A percentile compares a stretch with the other conserved stretches of the same genome.
Evolutionary conservation across 2,329 filamentous ascomycete species (phyloP).

Genomic region (Westerdykella aurantiaca): DNA sequence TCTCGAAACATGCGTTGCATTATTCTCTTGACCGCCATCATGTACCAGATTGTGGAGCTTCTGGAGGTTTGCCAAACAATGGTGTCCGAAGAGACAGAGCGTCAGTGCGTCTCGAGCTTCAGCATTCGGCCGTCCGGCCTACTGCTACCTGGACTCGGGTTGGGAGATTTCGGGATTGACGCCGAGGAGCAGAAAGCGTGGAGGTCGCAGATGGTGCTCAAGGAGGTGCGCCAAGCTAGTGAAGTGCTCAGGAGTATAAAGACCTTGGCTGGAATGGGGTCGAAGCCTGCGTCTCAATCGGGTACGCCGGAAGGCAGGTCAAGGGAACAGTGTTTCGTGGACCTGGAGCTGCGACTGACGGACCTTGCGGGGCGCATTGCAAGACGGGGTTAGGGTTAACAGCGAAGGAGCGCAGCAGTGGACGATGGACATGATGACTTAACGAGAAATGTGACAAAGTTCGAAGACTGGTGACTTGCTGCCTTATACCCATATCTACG

Average conservation of each 20-base stretch:
- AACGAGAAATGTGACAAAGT: no score
- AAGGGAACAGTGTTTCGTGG: neutral
- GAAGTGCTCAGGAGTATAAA: conserved; percentile 1
- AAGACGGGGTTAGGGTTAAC: neutral
- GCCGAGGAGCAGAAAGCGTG: conserved; percentile 3
- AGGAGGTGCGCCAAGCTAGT: conserved; percentile 1
- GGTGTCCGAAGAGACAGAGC: no score
- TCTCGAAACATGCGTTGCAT: conserved; percentile 6
- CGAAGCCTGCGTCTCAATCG: neutral
- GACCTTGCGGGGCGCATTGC: neutral
- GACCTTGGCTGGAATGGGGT: neutral
- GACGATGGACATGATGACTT: no score
- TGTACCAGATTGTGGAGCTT: conserved; percentile 3
- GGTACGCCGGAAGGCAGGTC: neutral
- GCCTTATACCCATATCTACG: no score
- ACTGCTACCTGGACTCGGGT: neutral
- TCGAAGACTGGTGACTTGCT: no score
- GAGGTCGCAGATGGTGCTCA: conserved; percentile 2
- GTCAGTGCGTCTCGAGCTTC: no score
- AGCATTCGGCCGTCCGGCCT: no score
- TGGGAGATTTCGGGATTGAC: conserved; percentile 2
- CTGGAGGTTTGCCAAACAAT: neutral
- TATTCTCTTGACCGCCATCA: conserved; percentile 5
- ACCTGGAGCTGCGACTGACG: neutral
- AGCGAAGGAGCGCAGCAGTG: no score